Base-by-base conservation (phyloP, 2,329 filamentous ascomycete species). In the Aspergillus ibericus region DNA sequence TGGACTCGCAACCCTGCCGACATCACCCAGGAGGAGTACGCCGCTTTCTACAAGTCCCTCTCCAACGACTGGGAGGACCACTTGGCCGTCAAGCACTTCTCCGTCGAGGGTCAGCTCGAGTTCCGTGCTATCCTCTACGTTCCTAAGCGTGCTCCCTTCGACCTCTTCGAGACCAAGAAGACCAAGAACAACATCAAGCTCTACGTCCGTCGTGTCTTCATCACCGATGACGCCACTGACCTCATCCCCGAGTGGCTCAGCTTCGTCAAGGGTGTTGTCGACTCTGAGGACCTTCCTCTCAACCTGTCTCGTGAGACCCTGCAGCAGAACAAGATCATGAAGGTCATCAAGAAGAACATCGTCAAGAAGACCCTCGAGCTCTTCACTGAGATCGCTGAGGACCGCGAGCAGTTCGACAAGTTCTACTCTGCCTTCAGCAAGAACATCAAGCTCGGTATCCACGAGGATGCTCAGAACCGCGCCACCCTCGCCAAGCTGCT, bases 151-250 rank as follows among this genome's bases (percentile, higher is more conserved):
- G 95, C 95, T 80, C 95, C 95, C 73, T 99, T 99, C 81, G 95
- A 99, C 77, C 91, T 99, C 64, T 99, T 99, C 80, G 95, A 99
- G 90, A 97, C 93, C 78, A 99, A 99, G 92, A 96, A 97, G 90
- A 97, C 93, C 78, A 99, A 99, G 92, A 99, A 98, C 91, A 99
- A 99, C 90, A 98, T 99, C 88, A 99, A 99, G 90, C 89, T 99
- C 73, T 99, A 99, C 83, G 95, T 99, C 76, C 93, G 95, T 80
- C 95, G 95, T 79, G 95, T 99, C 81, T 99, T 99, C 90, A 99
- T 99, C 86, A 99, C 95, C 62, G 95, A 99, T 71, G 95, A 99
- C 80, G 95, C 95, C 72, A 98, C 95, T 71, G 95, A 99, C 79
- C 90, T 99, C 82, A 96, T 99, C 68, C 95, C 95, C 62, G 95